Evolutionary conservation across 2,329 filamentous ascomycete species (phyloP).

Genomic region (Aspergillus sergii): DNA sequence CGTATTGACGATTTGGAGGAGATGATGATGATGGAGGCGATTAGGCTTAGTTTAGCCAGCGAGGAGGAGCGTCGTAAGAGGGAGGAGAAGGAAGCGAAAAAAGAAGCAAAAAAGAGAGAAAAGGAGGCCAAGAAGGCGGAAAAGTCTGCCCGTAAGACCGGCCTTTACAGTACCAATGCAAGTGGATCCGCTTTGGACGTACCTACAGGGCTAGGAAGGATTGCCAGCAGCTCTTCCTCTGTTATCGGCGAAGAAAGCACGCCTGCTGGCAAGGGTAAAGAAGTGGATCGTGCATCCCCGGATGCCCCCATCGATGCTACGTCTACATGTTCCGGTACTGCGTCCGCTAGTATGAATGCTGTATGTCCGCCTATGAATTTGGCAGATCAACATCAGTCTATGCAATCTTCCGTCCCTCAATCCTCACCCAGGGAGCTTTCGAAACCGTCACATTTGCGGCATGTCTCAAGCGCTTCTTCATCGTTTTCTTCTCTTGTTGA

Average conservation of each 20-base stretch:
- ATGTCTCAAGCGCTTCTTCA: constrained; percentile 86
- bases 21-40: constrained; percentile 98
- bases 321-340: constrained; percentile 31
- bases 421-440: constrained; percentile 51
- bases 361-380: constrained; percentile 17
- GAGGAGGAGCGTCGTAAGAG: constrained; percentile 92
- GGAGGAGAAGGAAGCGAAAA: constrained; percentile 76
- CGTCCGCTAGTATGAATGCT: constrained; percentile 30
- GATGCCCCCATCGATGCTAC: constrained; percentile 12
- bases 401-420: constrained; percentile 27
- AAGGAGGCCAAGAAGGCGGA: constrained; percentile 80
- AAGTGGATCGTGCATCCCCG: constrained; percentile 58
- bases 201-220: constrained; percentile 35
- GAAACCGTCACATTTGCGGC: constrained; percentile 71
- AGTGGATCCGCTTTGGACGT: constrained; percentile 65
- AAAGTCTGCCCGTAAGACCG: constrained; percentile 67
- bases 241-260: constrained; percentile 40
- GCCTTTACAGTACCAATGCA: constrained; percentile 56
- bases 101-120: constrained; percentile 81
- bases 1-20: constrained; percentile 90
- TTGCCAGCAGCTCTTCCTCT: constrained; percentile 41
- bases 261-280: constrained; percentile 66
- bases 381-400: constrained; percentile 22
- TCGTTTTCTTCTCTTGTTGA: constrained; percentile 72
- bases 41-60: constrained; percentile 83